Evolutionary conservation across 352 stramenopile genomes (phyloP).

Genomic region (Globisporangium cylindrosporum): DNA sequence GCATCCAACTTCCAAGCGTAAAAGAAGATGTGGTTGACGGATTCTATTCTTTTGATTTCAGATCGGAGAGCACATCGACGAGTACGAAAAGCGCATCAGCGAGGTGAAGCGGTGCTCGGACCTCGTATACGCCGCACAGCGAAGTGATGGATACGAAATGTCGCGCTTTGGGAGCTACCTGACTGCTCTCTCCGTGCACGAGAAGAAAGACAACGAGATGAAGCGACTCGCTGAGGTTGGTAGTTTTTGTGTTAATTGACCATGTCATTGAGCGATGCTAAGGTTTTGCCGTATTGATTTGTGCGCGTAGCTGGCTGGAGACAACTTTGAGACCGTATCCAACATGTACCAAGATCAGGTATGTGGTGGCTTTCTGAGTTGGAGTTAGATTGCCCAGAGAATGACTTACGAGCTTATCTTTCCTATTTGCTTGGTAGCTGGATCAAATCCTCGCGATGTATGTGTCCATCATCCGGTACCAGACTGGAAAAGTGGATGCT

Average conservation of each 20-base stretch:
- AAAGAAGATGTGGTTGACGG: not conserved
- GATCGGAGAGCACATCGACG: conserved; percentile 85
- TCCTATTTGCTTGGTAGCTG: conserved; percentile 29
- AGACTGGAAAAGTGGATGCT: conserved; percentile 80
- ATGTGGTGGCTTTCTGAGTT: not conserved
- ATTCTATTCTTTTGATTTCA: conserved; percentile 19
- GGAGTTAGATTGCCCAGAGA: not conserved
- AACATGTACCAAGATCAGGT: conserved; percentile 88
- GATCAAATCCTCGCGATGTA: conserved; percentile 86
- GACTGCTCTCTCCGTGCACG: conserved; percentile 66
- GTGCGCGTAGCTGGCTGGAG: conserved; percentile 30
- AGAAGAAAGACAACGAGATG: conserved; percentile 77
- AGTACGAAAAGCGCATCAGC: conserved; percentile 81
- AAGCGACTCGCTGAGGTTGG: conserved; percentile 63
- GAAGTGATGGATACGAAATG: conserved; percentile 84
- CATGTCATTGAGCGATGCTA: not conserved
- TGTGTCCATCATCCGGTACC: conserved; percentile 83
- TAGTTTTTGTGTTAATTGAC: not conserved
- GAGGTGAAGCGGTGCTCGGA: conserved; percentile 83
- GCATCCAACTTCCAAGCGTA: not conserved
- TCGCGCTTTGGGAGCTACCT: conserved; percentile 85
- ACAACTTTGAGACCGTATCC: conserved; percentile 84
- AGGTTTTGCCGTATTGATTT: not conserved
- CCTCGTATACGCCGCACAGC: conserved; percentile 74
- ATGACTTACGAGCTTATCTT: not conserved